A percentile compares a stretch with the other conserved stretches of the same genome.
Evolutionary conservation across 2,329 filamentous ascomycete species (phyloP).

Genomic region (Laburnicola sp.): DNA sequence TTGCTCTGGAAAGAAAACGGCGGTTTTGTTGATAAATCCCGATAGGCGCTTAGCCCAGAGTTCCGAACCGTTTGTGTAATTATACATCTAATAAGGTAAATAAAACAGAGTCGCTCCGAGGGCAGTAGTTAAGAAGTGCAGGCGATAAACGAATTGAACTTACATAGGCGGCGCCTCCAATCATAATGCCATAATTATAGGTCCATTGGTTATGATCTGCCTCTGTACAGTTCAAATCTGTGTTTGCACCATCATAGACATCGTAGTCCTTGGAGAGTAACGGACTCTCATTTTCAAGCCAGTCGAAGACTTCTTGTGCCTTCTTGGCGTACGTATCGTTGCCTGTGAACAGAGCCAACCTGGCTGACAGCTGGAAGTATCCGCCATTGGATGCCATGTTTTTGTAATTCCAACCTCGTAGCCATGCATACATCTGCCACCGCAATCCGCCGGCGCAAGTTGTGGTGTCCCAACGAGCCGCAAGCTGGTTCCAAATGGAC

Average conservation of each 20-base stretch:
- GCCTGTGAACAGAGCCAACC: constrained; percentile 35
- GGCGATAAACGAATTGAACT: constrained; percentile 3
- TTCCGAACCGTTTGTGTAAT: constrained; percentile 43
- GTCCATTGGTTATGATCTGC: constrained; percentile 33
- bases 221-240: constrained; percentile 22
- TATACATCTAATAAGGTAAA: constrained; percentile 40
- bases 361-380: constrained; percentile 37
- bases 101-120: too few species aligned
- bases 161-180: constrained; percentile 31
- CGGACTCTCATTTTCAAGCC: constrained; percentile 23
- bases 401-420: constrained; percentile 37
- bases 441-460: constrained; percentile 33
- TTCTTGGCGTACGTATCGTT: constrained; percentile 39
- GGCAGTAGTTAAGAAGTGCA: not conserved
- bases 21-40: constrained; percentile 38
- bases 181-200: constrained; percentile 37
- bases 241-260: constrained; percentile 28
- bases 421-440: constrained; percentile 37
- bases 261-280: constrained; percentile 22
- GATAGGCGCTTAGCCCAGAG: constrained; percentile 36
- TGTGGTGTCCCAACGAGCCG: constrained; percentile 26
- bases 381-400: constrained; percentile 39
- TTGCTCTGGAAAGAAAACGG: constrained; percentile 46
- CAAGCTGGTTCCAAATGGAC: constrained; percentile 38
- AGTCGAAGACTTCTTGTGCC: constrained; percentile 33